These are phyloP conservation scores for Sodiomyces alkalinus DNA, from an alignment of 2,329 filamentous ascomycete species.

Conservation along the genomic window DNA sequence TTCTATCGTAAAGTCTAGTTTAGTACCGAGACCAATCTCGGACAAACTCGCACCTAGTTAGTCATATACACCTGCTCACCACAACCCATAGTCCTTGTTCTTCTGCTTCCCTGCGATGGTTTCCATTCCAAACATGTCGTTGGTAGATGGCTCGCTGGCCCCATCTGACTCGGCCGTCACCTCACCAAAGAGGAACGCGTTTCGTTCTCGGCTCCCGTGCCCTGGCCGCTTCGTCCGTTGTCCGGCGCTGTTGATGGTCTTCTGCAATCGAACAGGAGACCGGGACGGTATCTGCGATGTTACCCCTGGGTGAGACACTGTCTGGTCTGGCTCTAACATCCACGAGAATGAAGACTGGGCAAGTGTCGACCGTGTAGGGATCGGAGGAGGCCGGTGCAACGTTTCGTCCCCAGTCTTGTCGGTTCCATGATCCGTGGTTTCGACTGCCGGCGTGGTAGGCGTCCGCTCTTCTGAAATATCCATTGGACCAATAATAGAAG, in stretches of 20 bases:
- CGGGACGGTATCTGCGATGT: too few relatives aligned
- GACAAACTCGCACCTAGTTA: constrained; percentile 4
- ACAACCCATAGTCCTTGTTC: too few relatives aligned
- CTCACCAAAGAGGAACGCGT: constrained; percentile 46
- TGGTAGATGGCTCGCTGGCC: constrained; percentile 20
- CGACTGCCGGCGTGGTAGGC: neutral
- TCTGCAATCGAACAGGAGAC: too few relatives aligned
- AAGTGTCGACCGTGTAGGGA: constrained; percentile 48
- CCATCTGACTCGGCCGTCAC: constrained; percentile 21
- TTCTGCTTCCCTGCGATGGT: constrained; percentile 17
- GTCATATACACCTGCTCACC: too few relatives aligned
- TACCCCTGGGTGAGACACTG: too few relatives aligned
- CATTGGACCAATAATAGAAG: constrained; percentile 2
- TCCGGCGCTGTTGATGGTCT: too few relatives aligned
- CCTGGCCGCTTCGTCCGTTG: constrained; percentile 19
- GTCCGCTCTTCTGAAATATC: constrained; percentile 4
- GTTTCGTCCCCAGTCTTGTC: too few relatives aligned
- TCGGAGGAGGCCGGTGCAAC: constrained; percentile 20
- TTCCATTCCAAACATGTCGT: constrained; percentile 41
- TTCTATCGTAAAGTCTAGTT: neutral
- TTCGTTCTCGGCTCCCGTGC: constrained; percentile 32
- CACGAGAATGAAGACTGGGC: constrained; percentile 65
- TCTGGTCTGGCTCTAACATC: constrained; percentile 52
- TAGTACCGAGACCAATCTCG: constrained; percentile 1
- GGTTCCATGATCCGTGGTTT: constrained; percentile 1